A percentile compares a stretch with the other conserved stretches of the same genome.
Conservation (phyloP, 2,329 filamentous ascomycete genomes). For the Tolypocladium inflatum region DNA sequence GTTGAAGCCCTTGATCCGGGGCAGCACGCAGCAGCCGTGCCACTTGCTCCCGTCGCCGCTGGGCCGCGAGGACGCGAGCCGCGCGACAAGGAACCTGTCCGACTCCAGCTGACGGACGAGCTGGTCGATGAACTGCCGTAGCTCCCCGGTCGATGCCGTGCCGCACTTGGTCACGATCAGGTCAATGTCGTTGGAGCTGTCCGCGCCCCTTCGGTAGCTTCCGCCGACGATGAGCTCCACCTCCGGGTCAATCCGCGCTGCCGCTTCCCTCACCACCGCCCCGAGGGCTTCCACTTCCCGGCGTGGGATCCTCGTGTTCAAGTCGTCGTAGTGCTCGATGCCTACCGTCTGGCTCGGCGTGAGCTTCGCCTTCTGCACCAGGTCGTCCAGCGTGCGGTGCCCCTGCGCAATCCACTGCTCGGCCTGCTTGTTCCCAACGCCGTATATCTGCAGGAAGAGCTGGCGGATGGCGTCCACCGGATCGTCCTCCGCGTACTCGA, state of each 20-base stretch:
- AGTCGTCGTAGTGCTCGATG: slow-evolving; percentile 70
- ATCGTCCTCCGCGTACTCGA: slow-evolving; percentile 62
- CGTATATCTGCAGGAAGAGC: slow-evolving; percentile 70
- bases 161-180: slow-evolving; percentile 66
- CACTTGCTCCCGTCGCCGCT: slow-evolving; percentile 63
- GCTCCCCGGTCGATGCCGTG: slow-evolving; percentile 41
- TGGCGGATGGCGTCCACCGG: slow-evolving; percentile 56
- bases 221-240: slow-evolving; percentile 71
- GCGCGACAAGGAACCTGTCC: slow-evolving; percentile 57
- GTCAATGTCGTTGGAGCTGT: slow-evolving; percentile 73
- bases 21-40: slow-evolving; percentile 76
- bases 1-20: slow-evolving; percentile 25
- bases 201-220: slow-evolving; percentile 73
- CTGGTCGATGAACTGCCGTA: slow-evolving; percentile 51
- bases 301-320: slow-evolving; percentile 70
- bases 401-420: slow-evolving; percentile 70
- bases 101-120: slow-evolving; percentile 54
- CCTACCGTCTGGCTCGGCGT: slow-evolving; percentile 64
- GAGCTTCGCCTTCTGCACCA: slow-evolving; percentile 52
- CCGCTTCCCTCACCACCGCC: slow-evolving; percentile 48
- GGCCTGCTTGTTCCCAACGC: slow-evolving; percentile 62
- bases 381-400: slow-evolving; percentile 62
- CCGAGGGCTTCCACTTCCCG: slow-evolving; percentile 64
- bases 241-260: slow-evolving; percentile 48
- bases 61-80: slow-evolving; percentile 47